Evolutionary conservation across 345 rosid genomes (phyloP).

Genomic region (Hirschfeldia incana): DNA sequence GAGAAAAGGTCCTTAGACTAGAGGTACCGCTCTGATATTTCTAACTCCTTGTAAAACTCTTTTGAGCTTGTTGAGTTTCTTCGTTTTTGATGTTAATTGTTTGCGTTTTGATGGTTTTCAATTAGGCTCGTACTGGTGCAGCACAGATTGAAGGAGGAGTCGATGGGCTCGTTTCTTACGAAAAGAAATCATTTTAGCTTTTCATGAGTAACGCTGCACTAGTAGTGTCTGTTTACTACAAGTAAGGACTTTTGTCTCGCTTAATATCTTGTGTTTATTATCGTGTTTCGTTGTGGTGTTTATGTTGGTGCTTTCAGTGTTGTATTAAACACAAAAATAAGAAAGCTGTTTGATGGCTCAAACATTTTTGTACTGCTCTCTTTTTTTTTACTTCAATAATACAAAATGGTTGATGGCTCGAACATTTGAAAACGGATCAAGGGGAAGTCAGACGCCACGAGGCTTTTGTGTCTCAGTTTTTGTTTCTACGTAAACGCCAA

Average conservation of each 20-base stretch:
- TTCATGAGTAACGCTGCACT: not conserved
- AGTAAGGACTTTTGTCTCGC: too few species aligned
- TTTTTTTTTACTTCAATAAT: too few species aligned
- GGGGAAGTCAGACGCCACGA: not conserved
- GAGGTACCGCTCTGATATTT: conserved; percentile 52
- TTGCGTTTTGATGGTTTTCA: not conserved
- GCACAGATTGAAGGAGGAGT: conserved; percentile 93
- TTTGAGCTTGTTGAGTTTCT: too few species aligned
- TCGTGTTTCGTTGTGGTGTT: not conserved
- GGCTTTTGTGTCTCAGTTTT: not conserved
- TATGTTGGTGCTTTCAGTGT: not conserved
- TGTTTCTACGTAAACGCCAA: not conserved
- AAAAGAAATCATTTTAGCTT: conserved; percentile 54
- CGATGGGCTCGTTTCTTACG: conserved; percentile 72
- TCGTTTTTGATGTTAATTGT: too few species aligned
- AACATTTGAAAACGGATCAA: not conserved
- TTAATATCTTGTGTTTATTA: not conserved
- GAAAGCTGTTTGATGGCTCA: not conserved
- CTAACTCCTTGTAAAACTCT: not conserved
- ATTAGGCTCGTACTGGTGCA: conserved; percentile 81
- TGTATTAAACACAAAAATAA: not conserved
- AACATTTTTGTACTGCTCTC: not conserved
- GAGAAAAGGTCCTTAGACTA: conserved; percentile 64
- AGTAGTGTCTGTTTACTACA: too few species aligned
- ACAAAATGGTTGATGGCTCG: not conserved